Conservation (phyloP, 148 eudicot genomes). For the Pouteria glomerata region DNA sequence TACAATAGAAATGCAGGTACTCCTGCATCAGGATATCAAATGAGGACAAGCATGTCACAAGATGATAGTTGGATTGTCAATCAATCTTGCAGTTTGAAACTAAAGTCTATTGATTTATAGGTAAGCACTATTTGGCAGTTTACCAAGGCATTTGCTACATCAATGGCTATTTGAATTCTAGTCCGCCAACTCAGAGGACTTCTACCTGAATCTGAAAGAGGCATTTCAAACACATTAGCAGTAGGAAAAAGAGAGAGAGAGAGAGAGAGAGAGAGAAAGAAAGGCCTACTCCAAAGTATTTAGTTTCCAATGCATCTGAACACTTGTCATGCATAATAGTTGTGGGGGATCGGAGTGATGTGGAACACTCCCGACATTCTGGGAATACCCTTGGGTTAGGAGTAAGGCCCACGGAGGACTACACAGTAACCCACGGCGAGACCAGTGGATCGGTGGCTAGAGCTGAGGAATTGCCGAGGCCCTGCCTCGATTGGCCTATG, state of each 20-base stretch:
- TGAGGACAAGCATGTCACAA: slow-evolving; percentile 3
- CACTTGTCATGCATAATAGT: too few species aligned
- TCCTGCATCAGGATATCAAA: slow-evolving; percentile 53
- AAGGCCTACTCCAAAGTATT: too few species aligned
- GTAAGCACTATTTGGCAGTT: slow-evolving; percentile 7
- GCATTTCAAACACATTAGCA: neutral
- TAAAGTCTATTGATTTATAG: neutral
- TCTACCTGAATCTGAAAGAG: slow-evolving; percentile 51
- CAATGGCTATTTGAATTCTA: slow-evolving; percentile 91
- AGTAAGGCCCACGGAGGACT: too few species aligned
- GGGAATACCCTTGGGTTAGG: too few species aligned
- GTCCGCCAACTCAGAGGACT: slow-evolving; percentile 74
- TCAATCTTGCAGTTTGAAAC: neutral
- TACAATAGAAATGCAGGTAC: slow-evolving; percentile 93
- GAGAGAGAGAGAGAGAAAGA: too few species aligned
- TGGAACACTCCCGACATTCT: too few species aligned
- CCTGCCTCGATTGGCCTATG: too few species aligned
- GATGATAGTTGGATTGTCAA: neutral
- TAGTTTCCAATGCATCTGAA: too few species aligned
- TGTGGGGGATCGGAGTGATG: too few species aligned
- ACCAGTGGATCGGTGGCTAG: too few species aligned
- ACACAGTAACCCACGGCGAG: too few species aligned
- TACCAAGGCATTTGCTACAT: slow-evolving; percentile 99
- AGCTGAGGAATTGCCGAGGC: too few species aligned
- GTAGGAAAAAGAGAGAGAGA: neutral